phyloP scores from a whole-genome alignment of 805 yeast genomes.

The Starmerella gropengiesseri region DNA sequence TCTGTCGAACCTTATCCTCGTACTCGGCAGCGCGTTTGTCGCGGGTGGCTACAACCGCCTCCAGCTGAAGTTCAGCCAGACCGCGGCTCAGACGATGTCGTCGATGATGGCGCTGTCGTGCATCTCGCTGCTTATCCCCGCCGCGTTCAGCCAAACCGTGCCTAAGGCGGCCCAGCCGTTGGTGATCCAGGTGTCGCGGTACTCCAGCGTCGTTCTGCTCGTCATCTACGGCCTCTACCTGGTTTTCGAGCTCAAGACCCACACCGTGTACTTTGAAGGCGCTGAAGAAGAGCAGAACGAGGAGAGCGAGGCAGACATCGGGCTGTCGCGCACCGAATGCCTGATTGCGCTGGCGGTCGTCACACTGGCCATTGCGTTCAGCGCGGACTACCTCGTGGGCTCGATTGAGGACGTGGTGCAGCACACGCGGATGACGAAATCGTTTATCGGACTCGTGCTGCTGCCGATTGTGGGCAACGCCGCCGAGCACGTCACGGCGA shows the following conservation, averaged over 20 bases:
- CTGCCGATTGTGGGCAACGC: constrained; percentile 98
- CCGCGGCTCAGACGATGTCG: constrained; percentile 97
- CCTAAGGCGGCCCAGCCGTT: constrained; percentile 33
- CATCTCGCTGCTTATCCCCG: constrained; percentile 82
- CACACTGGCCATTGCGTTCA: constrained; percentile 71
- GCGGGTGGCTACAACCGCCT: constrained; percentile 83
- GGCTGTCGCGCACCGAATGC: constrained; percentile 45
- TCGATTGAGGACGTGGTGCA: constrained; percentile 84
- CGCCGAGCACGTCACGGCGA: constrained; percentile 96
- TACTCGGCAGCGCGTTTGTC: constrained; percentile 85
- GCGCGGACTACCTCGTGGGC: constrained; percentile 90
- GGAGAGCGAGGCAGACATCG: constrained; percentile 28
- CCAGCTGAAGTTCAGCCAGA: constrained; percentile 83
- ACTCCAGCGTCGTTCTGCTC: constrained; percentile 70
- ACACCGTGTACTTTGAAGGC: constrained; percentile 61
- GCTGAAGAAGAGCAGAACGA: constrained; percentile 33
- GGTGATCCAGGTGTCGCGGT: constrained; percentile 73
- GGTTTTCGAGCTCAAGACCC: constrained; percentile 85
- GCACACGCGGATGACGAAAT: constrained; percentile 76
- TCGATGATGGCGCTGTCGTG: constrained; percentile 86
- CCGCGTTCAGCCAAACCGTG: constrained; percentile 73
- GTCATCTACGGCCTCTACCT: constrained; percentile 67
- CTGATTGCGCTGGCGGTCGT: constrained; percentile 44
- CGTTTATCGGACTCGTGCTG: constrained; percentile 86
- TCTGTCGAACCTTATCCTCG: constrained; percentile 74